Evolutionary conservation across 441 rosid genomes (phyloP).

Genomic region (Arabidopsis lyrata): DNA sequence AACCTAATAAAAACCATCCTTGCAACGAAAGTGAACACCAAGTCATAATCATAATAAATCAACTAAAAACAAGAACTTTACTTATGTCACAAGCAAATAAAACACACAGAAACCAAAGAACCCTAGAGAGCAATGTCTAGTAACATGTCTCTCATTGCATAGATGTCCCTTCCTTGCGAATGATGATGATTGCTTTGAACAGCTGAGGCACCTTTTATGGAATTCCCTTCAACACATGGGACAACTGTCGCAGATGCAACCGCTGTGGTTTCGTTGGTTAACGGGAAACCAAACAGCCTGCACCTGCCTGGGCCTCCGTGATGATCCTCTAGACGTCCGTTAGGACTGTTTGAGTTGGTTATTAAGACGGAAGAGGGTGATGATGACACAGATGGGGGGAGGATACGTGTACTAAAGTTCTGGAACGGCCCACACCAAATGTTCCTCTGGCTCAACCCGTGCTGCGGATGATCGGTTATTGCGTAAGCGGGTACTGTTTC

Average conservation of each 20-base stretch:
- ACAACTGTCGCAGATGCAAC: constrained; percentile 43
- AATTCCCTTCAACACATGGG: constrained; percentile 57
- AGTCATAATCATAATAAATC: constrained; percentile 34
- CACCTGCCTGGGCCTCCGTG: constrained; percentile 63
- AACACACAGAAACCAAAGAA: constrained; percentile 5
- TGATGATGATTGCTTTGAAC: constrained; percentile 65
- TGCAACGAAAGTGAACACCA: constrained; percentile 28
- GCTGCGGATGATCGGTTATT: constrained; percentile 49
- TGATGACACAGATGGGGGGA: constrained; percentile 54
- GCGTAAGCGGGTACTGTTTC: constrained; percentile 68
- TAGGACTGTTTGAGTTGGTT: constrained; percentile 42
- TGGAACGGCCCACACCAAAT: constrained; percentile 61
- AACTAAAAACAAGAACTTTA: constrained; percentile 29
- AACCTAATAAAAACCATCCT: constrained; percentile 30
- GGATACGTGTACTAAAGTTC: constrained; percentile 48
- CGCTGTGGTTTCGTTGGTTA: constrained; percentile 66
- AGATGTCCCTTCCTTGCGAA: constrained; percentile 65
- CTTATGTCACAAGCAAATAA: constrained; percentile 38
- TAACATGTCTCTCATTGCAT: constrained; percentile 49
- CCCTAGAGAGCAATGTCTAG: constrained; percentile 56
- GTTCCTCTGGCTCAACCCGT: constrained; percentile 55
- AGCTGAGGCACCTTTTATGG: constrained; percentile 51
- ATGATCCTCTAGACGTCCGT: constrained; percentile 23
- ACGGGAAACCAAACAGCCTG: constrained; percentile 89
- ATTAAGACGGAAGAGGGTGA: constrained; percentile 84